Conservation (phyloP, 2,329 filamentous ascomycete species). For the Paracorniculantispora psalliotae region DNA sequence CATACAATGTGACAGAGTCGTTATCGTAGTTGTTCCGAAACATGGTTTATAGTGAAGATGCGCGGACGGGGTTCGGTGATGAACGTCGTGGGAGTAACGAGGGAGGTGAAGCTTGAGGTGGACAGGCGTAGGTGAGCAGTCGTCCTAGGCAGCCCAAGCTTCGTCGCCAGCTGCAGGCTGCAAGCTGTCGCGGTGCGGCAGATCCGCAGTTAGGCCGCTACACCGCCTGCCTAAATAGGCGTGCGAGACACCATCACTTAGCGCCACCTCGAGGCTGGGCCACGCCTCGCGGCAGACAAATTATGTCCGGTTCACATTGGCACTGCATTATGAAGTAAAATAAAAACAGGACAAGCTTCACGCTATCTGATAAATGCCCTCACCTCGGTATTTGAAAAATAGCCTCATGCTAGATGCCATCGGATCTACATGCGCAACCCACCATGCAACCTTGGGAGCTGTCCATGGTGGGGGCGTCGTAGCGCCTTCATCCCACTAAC, state of each 20-base stretch:
- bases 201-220: conserved; percentile 14
- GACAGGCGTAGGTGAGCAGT: conserved; percentile 10
- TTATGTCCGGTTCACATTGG: too few species aligned
- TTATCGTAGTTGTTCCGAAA: conserved; percentile 99
- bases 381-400: background rate
- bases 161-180: conserved; percentile 18
- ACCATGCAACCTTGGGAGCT: background rate
- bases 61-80: conserved; percentile 5
- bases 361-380: background rate
- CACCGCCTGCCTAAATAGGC: conserved; percentile 18
- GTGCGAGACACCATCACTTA: background rate
- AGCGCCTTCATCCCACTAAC: background rate
- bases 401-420: background rate
- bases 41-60: conserved; percentile 54
- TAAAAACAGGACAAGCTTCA: background rate
- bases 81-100: background rate
- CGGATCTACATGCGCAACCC: background rate
- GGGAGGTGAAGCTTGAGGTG: conserved; percentile 4
- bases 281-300: too few species aligned
- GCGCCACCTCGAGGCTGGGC: too few species aligned
- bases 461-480: background rate
- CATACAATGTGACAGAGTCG: conserved; percentile 98
- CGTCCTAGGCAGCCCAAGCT: conserved; percentile 19
- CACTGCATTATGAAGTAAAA: too few species aligned
- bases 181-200: conserved; percentile 10